These are phyloP conservation scores for Didymella pomorum DNA, from an alignment of 2,329 filamentous ascomycete species.

Conservation along the genomic window DNA sequence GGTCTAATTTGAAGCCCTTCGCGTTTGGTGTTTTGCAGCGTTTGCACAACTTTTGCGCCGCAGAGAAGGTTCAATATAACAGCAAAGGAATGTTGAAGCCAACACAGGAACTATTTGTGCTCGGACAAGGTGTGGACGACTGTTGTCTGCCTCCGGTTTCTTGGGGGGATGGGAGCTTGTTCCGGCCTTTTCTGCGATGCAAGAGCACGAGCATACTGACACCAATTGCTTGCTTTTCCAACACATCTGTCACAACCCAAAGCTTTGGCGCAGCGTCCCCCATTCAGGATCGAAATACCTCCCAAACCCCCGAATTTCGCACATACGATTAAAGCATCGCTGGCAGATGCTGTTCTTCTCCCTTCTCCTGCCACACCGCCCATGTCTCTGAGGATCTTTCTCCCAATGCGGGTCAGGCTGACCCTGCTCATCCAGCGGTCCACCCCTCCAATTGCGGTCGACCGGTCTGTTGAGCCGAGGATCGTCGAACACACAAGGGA, in stretches of 20 bases:
- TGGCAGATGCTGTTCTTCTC: slow-evolving; percentile 33
- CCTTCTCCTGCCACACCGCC: slow-evolving; percentile 29
- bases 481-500: slow-evolving; percentile 36
- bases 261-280: slow-evolving; percentile 26
- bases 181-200: too few relatives aligned
- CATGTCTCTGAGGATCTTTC: slow-evolving; percentile 32
- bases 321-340: slow-evolving; percentile 35
- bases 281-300: slow-evolving; percentile 34
- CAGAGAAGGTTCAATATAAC: too few relatives aligned
- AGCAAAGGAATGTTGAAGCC: too few relatives aligned
- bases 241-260: slow-evolving; percentile 14
- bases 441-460: slow-evolving; percentile 32
- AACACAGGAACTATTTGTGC: too few relatives aligned
- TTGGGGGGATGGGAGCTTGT: too few relatives aligned
- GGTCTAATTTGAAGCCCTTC: not conserved
- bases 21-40: not conserved
- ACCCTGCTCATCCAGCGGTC: slow-evolving; percentile 29
- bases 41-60: too few relatives aligned
- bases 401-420: slow-evolving; percentile 33
- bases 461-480: slow-evolving; percentile 20
- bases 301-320: slow-evolving; percentile 35
- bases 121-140: too few relatives aligned
- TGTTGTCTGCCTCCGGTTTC: too few relatives aligned
- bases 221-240: not conserved
- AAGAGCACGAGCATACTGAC: not conserved